Conservation (phyloP, 306 rosid genomes). For the Fagus crenata region DNA sequence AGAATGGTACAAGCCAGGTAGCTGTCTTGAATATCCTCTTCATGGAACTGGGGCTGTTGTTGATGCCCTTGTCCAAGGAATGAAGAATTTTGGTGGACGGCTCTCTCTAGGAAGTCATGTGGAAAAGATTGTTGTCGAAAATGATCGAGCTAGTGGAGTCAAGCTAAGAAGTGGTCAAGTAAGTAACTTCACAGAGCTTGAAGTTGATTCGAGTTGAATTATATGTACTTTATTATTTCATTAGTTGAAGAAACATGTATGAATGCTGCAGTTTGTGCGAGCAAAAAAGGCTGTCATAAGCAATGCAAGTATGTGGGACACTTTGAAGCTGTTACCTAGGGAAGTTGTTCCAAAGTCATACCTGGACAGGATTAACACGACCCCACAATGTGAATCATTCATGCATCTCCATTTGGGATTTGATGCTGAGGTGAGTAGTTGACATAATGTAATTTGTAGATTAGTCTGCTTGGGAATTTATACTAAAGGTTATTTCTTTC, state of each 20-base stretch:
- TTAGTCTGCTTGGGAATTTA: neutral
- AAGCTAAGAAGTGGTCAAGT: constrained; percentile 79
- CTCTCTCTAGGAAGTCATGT: constrained; percentile 80
- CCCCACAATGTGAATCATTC: constrained; percentile 88
- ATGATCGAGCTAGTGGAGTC: constrained; percentile 77
- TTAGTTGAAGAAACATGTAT: constrained; percentile 15
- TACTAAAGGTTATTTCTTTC: neutral
- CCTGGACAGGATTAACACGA: constrained; percentile 47
- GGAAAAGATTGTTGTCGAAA: constrained; percentile 67
- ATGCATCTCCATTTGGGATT: constrained; percentile 98
- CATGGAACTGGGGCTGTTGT: constrained; percentile 75
- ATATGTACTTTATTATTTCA: neutral
- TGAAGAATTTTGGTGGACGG: constrained; percentile 78
- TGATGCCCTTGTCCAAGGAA: constrained; percentile 80
- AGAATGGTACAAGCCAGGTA: constrained; percentile 96
- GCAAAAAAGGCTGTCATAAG: constrained; percentile 89
- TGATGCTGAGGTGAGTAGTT: constrained; percentile 65
- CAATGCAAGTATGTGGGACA: constrained; percentile 96
- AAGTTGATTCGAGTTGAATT: neutral
- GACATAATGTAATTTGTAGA: neutral
- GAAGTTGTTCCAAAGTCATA: constrained; percentile 66
- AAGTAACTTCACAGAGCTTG: constrained; percentile 30
- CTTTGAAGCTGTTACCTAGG: constrained; percentile 66
- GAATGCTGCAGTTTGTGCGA: constrained; percentile 62
- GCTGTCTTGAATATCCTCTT: constrained; percentile 88